These are phyloP conservation scores for Malus hybrid DNA, from an alignment of 331 rosid species.

Conservation along the genomic window DNA sequence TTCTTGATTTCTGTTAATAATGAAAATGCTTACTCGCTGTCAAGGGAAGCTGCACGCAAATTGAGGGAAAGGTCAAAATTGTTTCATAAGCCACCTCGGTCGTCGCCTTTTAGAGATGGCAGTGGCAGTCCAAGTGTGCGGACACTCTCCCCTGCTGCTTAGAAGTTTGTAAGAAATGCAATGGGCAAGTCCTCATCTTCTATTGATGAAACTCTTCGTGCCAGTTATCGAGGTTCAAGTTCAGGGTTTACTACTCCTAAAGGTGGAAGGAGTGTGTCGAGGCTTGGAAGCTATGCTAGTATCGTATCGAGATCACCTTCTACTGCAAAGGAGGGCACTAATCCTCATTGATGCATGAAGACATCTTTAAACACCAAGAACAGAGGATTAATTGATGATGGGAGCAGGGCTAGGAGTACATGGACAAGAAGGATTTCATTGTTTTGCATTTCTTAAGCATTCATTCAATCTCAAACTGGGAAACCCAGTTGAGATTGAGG, in stretches of 20 bases:
- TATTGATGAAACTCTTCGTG: conserved; percentile 87
- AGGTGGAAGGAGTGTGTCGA: conserved; percentile 69
- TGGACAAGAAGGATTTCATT: no score
- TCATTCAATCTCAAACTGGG: no score
- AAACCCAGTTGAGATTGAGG: no score
- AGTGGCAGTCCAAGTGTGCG: conserved; percentile 82
- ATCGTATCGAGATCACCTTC: conserved; percentile 77
- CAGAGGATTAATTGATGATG: no score
- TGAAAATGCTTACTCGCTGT: conserved; percentile 79
- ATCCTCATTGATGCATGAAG: conserved; percentile 40
- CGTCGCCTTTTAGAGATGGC: conserved; percentile 75
- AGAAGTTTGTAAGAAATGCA: conserved; percentile 87
- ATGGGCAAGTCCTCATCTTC: conserved; percentile 68
- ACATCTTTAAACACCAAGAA: no score
- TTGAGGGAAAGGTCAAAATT: conserved; percentile 74
- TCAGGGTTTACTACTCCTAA: conserved; percentile 72
- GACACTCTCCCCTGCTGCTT: conserved; percentile 86
- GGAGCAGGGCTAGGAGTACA: no score
- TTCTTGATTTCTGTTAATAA: no score
- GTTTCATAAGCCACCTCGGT: conserved; percentile 84
- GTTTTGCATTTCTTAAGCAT: no score
- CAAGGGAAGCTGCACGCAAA: conserved; percentile 82
- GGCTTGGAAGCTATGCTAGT: conserved; percentile 64
- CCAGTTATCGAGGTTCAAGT: conserved; percentile 86
- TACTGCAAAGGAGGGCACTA: conserved; percentile 66